Base-by-base conservation (phyloP, 106 monocot species). In the Dactylorhiza incarnata region DNA sequence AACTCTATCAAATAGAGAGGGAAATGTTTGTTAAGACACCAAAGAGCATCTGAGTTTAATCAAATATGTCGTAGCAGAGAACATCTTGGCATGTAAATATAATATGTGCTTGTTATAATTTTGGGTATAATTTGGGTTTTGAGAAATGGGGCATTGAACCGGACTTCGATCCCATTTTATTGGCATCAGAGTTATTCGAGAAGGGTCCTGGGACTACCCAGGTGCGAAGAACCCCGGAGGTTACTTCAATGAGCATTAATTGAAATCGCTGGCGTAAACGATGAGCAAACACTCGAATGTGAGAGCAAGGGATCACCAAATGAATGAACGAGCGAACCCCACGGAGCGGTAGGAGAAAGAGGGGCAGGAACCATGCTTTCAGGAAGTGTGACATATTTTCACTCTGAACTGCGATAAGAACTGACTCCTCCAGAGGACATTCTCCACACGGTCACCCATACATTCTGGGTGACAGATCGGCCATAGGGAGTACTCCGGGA, bases 221-320 rank as follows among this genome's bases (percentile, higher is more conserved):
- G 37, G 37, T 37, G 37, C 37, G 37, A 37, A 37, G 37, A 37
- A 37, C 37, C 29, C 37, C 37, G 37, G 37, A 37, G 0, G 37
- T 37, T 37, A 37, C 37, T 37, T 37, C 37, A 37, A 37, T 37
- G 37, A 37, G 37, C 37, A 37, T 37, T 3, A 37, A 1, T 37
- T 37, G 37, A 37, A 37, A 37, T 76, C 47, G 76, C 71, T 45
- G 70, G 71, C 76, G 71, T 76, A 81, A 81, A 81, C 45, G 59
- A 81, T 16, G 81, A 68, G 69, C 70, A 76, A 81, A 81, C 76
- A 81, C 81, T 81, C 81, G 70, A 81, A 76, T 48, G 9, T 81
- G 76, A 81, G 81, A 81, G 81, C 76, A 76, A 76, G 81, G 71
- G 79, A 74, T 74, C 79, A 80, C 79, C 79, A 55, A 80, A 74